phyloP scores from a whole-genome alignment of 805 yeast species.

The Starmera quercuum region DNA sequence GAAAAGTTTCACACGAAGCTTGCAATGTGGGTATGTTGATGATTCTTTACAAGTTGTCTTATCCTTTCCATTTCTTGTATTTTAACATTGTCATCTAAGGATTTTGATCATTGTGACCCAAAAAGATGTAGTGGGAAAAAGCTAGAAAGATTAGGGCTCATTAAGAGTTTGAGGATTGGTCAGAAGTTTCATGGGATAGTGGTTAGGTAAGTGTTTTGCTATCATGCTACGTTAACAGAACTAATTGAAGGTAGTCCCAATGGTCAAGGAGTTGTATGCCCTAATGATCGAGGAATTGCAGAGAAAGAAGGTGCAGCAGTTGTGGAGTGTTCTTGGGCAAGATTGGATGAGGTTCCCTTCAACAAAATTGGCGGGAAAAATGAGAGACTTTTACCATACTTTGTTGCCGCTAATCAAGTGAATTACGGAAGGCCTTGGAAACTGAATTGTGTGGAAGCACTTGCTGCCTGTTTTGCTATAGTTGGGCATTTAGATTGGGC shows the following conservation, averaged over 20 bases:
- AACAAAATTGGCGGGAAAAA: constrained; percentile 83
- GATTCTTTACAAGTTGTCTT: too few relatives aligned
- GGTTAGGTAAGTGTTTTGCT: constrained; percentile 44
- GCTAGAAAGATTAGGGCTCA: constrained; percentile 79
- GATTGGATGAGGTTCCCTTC: constrained; percentile 96
- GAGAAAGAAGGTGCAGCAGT: constrained; percentile 89
- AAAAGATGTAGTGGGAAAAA: constrained; percentile 95
- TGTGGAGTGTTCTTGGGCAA: constrained; percentile 98
- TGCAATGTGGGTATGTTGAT: constrained; percentile 75
- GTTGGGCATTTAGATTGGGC: constrained; percentile 94
- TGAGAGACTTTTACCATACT: constrained; percentile 81
- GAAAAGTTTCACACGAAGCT: constrained; percentile 67
- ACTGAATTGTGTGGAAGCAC: constrained; percentile 92
- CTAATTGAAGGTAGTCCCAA: constrained; percentile 49
- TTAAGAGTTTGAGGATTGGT: constrained; percentile 75
- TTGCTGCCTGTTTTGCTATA: constrained; percentile 94
- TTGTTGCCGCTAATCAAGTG: constrained; percentile 95
- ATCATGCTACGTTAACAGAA: too few relatives aligned
- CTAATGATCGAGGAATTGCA: constrained; percentile 71
- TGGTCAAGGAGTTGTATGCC: constrained; percentile 86
- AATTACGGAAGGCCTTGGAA: constrained; percentile 96
- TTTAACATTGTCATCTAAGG: constrained; percentile 28
- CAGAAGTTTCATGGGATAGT: constrained; percentile 88
- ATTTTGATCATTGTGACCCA: constrained; percentile 97
- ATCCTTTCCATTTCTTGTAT: too few relatives aligned